phyloP scores from a whole-genome alignment of 2,329 filamentous ascomycete genomes.

The Sporothrix brunneoviolacea region DNA sequence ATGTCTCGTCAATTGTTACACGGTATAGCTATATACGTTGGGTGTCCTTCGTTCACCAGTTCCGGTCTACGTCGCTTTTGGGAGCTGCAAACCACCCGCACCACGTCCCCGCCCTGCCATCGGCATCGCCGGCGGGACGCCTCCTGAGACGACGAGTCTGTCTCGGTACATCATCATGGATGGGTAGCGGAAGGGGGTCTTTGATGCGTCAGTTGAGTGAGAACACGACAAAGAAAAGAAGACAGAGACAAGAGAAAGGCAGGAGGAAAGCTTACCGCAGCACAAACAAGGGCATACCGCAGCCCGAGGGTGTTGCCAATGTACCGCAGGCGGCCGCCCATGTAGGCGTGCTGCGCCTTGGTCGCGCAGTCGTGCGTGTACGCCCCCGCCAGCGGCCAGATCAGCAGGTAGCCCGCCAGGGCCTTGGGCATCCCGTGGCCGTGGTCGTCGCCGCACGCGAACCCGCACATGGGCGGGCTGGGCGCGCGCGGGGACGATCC shows the following conservation, averaged over 20 bases:
- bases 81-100: no score
- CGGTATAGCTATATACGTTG: no score
- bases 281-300: conserved; percentile 40
- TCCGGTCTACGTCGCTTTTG: no score
- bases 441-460: conserved; percentile 39
- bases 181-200: conserved; percentile 53
- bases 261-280: no score
- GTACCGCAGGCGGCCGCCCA: conserved; percentile 45
- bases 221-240: no score
- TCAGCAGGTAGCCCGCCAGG: conserved; percentile 51
- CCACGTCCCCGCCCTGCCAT: no score
- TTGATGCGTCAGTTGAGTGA: no score
- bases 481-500: not conserved
- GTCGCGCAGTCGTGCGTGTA: conserved; percentile 52
- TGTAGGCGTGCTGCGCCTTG: conserved; percentile 52
- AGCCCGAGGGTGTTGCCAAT: conserved; percentile 51
- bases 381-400: conserved; percentile 51
- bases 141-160: conserved; percentile 32
- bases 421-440: conserved; percentile 38
- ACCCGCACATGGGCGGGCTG: conserved; percentile 27
- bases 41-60: no score
- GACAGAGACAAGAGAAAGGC: no score
- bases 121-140: no score
- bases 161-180: conserved; percentile 56
- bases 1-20: no score